Evolutionary conservation across 2,329 filamentous ascomycete genomes (phyloP).

Genomic region (Mycocentrospora acerina): DNA sequence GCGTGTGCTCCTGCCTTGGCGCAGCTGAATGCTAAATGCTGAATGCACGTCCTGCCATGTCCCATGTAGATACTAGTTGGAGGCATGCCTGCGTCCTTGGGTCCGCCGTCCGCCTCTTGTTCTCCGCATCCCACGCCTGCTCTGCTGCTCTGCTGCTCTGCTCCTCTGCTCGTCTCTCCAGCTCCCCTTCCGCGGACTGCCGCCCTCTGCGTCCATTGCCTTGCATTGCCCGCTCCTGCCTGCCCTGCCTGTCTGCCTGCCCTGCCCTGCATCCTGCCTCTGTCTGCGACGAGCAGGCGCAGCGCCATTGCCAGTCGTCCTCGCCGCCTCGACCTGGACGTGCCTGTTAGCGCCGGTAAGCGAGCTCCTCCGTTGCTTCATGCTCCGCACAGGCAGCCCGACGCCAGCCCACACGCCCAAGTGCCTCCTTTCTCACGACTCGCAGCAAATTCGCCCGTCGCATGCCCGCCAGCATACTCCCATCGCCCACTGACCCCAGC

Average conservation of each 20-base stretch:
- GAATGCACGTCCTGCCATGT: too few species aligned
- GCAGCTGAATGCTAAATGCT: conserved; percentile 16
- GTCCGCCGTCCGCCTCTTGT: conserved; percentile 12
- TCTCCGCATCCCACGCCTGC: too few species aligned
- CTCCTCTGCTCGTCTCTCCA: conserved; percentile 6
- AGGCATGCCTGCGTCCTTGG: too few species aligned
- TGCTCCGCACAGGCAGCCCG: conserved; percentile 29
- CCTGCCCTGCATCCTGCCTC: too few species aligned
- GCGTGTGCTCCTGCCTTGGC: conserved; percentile 12
- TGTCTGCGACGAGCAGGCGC: conserved; percentile 1
- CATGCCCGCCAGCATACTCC: conserved; percentile 18
- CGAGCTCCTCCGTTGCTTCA: conserved; percentile 37
- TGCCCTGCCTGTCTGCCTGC: too few species aligned
- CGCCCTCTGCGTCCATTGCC: conserved; percentile 1
- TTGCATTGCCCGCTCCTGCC: conserved; percentile 1
- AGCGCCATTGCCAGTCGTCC: conserved; percentile 12
- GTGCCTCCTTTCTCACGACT: conserved; percentile 25
- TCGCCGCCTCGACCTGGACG: conserved; percentile 22
- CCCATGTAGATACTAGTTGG: too few species aligned
- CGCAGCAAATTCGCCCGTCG: conserved; percentile 15
- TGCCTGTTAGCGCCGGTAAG: conserved; percentile 36
- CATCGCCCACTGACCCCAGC: conserved; percentile 19
- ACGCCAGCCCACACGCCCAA: conserved; percentile 25
- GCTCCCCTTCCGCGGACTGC: conserved; percentile 1
- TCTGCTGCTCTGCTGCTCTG: conserved; percentile 6